Evolutionary conservation across 768 basidiomycete genomes (phyloP).

Genomic region (Tylopilus subfusipes): DNA sequence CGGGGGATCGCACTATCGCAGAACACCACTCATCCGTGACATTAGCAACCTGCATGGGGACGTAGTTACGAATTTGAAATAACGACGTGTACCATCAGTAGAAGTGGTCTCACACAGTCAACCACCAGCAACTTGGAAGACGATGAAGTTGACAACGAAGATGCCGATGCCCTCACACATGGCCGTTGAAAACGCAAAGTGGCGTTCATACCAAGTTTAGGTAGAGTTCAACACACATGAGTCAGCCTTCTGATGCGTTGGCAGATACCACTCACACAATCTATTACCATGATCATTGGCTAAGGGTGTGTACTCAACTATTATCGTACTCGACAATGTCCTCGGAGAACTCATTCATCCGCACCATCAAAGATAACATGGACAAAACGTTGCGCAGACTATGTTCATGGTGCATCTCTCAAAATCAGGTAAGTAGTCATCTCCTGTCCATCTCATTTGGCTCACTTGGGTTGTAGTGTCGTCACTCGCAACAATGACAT

Average conservation of each 20-base stretch:
- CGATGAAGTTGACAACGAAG: slow-evolving; percentile 53
- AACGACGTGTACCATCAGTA: slow-evolving; percentile 69
- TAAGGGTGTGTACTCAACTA: slow-evolving; percentile 51
- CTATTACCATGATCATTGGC: slow-evolving; percentile 87
- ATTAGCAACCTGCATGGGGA: slow-evolving; percentile 89
- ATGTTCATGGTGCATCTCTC: slow-evolving; percentile 66
- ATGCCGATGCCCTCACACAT: slow-evolving; percentile 54
- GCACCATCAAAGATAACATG: slow-evolving; percentile 60
- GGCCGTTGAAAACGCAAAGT: slow-evolving; percentile 76
- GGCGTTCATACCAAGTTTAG: slow-evolving; percentile 81
- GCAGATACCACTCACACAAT: slow-evolving; percentile 85
- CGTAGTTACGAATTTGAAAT: slow-evolving; percentile 87
- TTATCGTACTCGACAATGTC: slow-evolving; percentile 5
- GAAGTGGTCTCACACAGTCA: slow-evolving; percentile 59
- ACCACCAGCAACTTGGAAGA: slow-evolving; percentile 78
- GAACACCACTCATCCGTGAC: slow-evolving; percentile 15
- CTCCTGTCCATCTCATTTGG: slow-evolving; percentile 15
- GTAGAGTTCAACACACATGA: slow-evolving; percentile 40
- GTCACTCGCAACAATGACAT: slow-evolving; percentile 87
- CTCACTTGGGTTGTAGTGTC: slow-evolving; percentile 47
- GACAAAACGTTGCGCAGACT: slow-evolving; percentile 72
- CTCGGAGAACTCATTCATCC: slow-evolving; percentile 22
- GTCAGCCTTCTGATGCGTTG: slow-evolving; percentile 10
- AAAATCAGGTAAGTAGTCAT: slow-evolving; percentile 64
- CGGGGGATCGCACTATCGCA: slow-evolving; percentile 5